phyloP scores from a whole-genome alignment of 164 flowering plant species.

The Buxus sempervirens region DNA sequence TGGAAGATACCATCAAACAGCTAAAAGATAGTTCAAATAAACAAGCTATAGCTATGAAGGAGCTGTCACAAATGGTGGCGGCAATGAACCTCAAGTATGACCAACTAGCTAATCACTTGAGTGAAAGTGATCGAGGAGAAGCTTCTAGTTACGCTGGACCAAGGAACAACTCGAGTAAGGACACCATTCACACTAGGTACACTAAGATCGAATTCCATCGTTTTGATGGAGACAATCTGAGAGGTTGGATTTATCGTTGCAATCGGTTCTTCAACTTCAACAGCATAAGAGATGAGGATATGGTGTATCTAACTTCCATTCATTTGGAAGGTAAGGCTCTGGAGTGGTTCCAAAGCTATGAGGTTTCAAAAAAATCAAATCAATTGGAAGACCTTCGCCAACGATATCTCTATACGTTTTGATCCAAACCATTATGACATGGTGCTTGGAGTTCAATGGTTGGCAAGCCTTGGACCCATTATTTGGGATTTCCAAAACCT shows the following conservation, averaged over 20 bases:
- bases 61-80: too few species aligned
- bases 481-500: too few species aligned
- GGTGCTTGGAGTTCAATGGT: neutral
- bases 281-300: neutral
- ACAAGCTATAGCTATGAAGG: neutral
- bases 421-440: neutral
- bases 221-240: too few species aligned
- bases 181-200: too few species aligned
- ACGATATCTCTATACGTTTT: neutral
- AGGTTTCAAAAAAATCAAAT: neutral
- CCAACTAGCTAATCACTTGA: neutral
- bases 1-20: neutral
- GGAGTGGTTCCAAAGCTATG: conserved; percentile 1
- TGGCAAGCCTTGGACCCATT: neutral
- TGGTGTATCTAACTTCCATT: neutral
- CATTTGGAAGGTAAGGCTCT: too few species aligned
- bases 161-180: neutral
- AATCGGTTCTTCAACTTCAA: neutral
- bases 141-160: neutral
- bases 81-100: too few species aligned
- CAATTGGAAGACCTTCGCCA: too few species aligned
- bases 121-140: neutral
- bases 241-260: neutral
- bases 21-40: neutral
- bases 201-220: too few species aligned